phyloP scores from a whole-genome alignment of 2,329 filamentous ascomycete species.

The Geosmithia putterillii region DNA sequence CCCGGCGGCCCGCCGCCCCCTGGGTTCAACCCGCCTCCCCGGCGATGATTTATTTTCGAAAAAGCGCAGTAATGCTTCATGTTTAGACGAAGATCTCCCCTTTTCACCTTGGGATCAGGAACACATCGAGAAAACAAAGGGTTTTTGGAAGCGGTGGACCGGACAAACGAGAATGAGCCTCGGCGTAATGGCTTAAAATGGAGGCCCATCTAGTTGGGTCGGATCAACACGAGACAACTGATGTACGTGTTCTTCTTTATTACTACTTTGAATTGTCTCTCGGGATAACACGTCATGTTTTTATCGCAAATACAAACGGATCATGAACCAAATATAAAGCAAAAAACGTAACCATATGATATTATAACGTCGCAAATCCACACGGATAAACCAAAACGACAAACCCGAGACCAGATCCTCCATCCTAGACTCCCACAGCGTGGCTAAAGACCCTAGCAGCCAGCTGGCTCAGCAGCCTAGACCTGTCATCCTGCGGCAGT shows the following conservation, averaged over 20 bases:
- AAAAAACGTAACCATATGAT: neutral
- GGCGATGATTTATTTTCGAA: slow-evolving; percentile 27
- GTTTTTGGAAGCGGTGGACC: neutral
- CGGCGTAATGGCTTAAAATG: neutral
- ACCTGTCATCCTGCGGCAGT: slow-evolving; percentile 70
- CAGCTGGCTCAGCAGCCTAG: slow-evolving; percentile 69
- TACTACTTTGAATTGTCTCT: neutral
- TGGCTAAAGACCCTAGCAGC: slow-evolving; percentile 80
- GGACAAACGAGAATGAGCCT: neutral
- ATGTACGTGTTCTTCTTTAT: slow-evolving; percentile 14
- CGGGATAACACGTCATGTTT: neutral
- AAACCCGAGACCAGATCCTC: too few relatives aligned
- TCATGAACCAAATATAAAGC: neutral
- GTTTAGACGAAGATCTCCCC: neutral
- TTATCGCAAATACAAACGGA: neutral
- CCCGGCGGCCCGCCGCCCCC: slow-evolving; percentile 44
- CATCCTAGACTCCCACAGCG: slow-evolving; percentile 44
- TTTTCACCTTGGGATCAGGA: neutral
- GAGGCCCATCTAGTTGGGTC: slow-evolving; percentile 6
- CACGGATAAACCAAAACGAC: too few relatives aligned
- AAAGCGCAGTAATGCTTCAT: slow-evolving; percentile 1
- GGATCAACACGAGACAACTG: slow-evolving; percentile 6
- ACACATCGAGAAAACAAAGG: neutral
- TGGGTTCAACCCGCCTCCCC: slow-evolving; percentile 65
- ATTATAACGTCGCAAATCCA: neutral